Base-by-base conservation (phyloP, 148 eudicot species). In the Rheum nobile region DNA sequence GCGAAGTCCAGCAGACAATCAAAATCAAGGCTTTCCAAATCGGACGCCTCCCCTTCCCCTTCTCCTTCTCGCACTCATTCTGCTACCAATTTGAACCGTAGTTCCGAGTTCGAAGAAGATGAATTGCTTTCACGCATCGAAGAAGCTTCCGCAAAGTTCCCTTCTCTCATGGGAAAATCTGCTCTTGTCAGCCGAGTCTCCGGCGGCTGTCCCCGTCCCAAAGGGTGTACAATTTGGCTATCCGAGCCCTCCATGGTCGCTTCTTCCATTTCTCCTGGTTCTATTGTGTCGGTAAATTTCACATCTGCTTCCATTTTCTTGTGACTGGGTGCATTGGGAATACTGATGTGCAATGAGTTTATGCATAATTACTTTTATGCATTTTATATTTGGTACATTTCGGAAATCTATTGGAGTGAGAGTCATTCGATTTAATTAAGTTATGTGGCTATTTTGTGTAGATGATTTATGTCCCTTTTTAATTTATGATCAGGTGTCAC, bases 191-290 rank as follows among this genome's bases (percentile, higher is more conserved):
- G 89, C 42, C 70, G 73, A n/a, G 63, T 91, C 37, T 47, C 79
- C 10, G 92, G 86, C 42, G 73, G 67, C 55, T 79, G 74, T 24
- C 31, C 80, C 11, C 85, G 81, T 1, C 74, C 83, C 70, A 89
- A 75, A 81, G 90, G 87, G 32, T 81, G 86, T 78, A 84, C 38
- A 76, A 84, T 94, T 72, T 94, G 98, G 98, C 88, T 94, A 35
- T 91, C 98, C 17, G 88, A 89, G 38, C 67, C 90, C 44, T 87
- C 93, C 9, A 88, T 94, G 92, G 71, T 82, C 28, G 74, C 91
- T 63, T 76, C 82, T 74, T 84, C 90, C 21, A 78, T 93, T 72
- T 22, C 84, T 12, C 92, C 95, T 71, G 95, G 85, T 69, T 85
- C 90, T 22, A 82, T 79, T 63, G 96, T 91, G 37, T 88, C 97